Percentiles rank a stretch among this genome's conserved stretches.
Evolutionary conservation across 306 rosid genomes (phyloP).

Genomic region (Cyclanthera cordifolia): DNA sequence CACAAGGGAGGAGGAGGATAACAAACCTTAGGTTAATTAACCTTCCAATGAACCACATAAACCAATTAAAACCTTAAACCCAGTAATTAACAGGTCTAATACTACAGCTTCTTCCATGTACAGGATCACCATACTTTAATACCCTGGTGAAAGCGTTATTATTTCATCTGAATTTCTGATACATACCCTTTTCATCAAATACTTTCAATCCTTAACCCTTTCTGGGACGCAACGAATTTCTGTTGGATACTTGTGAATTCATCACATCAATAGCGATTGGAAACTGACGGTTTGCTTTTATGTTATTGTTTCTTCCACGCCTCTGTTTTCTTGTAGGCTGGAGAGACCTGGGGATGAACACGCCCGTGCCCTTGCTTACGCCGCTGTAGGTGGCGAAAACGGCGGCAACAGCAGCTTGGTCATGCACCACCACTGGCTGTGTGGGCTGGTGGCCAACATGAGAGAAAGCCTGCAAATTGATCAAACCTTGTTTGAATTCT

Average conservation of each 20-base stretch:
- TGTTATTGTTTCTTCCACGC: slow-evolving; percentile 30
- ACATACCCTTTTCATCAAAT: not conserved
- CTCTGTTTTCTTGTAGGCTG: slow-evolving; percentile 49
- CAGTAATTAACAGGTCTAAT: slow-evolving; percentile 1
- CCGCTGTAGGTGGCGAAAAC: slow-evolving; percentile 19
- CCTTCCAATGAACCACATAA: slow-evolving; percentile 29
- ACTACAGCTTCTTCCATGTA: slow-evolving; percentile 23
- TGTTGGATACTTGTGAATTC: slow-evolving; percentile 34
- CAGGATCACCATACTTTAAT: slow-evolving; percentile 28
- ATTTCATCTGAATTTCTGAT: not conserved
- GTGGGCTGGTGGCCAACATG: slow-evolving; percentile 33
- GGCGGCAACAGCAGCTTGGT: slow-evolving; percentile 12
- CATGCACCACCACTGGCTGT: slow-evolving; percentile 20
- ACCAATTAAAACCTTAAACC: slow-evolving; percentile 14
- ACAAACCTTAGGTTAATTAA: slow-evolving; percentile 11
- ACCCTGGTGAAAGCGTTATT: slow-evolving; percentile 11
- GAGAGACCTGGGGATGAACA: slow-evolving; percentile 60
- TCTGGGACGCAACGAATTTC: slow-evolving; percentile 24
- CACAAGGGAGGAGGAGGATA: not conserved
- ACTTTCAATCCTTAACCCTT: slow-evolving; percentile 24
- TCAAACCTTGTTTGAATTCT: not conserved
- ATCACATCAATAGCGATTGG: slow-evolving; percentile 9
- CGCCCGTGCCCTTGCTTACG: slow-evolving; percentile 80
- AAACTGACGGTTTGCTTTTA: slow-evolving; percentile 38
- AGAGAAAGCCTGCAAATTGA: slow-evolving; percentile 35